Evolutionary conservation across 2,329 filamentous ascomycete species (phyloP), one percentile per base, ranked within the genome.

Genomic region (Pseudonectria foliicola): DNA sequence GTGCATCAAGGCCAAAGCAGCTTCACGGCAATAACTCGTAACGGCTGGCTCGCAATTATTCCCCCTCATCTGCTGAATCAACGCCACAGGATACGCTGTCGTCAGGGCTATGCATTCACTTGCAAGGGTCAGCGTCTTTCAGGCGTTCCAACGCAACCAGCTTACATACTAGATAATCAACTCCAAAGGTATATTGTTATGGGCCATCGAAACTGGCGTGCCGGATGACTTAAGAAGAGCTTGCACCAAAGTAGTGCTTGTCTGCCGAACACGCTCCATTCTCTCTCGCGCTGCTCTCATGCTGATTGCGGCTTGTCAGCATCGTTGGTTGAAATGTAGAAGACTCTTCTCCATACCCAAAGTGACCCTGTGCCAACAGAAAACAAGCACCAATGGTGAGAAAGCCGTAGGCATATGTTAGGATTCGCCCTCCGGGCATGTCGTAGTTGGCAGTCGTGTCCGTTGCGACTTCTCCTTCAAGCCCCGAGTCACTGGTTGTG

Each of bases 101-200:
- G 49, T n/a, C 4, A 57, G 43, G 10, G 45, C 39, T 16, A 57
- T 38, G 18, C 49, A 56, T 39, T 55, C 48, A 27, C 54, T 57
- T 7, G 3, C 16, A 7, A 3, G 11, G 3, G 35, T 50, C 12
- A 50, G 40, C 8, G 10, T 5, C n/a, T 6, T 4, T 3, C 15
- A 13, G n/a, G 4, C 10, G 25, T 18, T 4, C 25, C 16, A 7
- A 3, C 6, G 8, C 7, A 13, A 13, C 6, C 3, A 14, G 10
- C 14, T 21, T 4, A 27, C 44, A 8, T 29, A 54, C 53, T 53
- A 56, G 12, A 50, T 38, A 13, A 40, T 21, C 2, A 46, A 26
- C n/a, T 49, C 45, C 5, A 56, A 33, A n/a, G n/a, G n/a, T n/a
- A n/a, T n/a, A n/a, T n/a, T n/a, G n/a, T n/a, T n/a, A n/a, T n/a